phyloP scores from a whole-genome alignment of 75 land plant species.

The Selaginella moellendorffii region DNA sequence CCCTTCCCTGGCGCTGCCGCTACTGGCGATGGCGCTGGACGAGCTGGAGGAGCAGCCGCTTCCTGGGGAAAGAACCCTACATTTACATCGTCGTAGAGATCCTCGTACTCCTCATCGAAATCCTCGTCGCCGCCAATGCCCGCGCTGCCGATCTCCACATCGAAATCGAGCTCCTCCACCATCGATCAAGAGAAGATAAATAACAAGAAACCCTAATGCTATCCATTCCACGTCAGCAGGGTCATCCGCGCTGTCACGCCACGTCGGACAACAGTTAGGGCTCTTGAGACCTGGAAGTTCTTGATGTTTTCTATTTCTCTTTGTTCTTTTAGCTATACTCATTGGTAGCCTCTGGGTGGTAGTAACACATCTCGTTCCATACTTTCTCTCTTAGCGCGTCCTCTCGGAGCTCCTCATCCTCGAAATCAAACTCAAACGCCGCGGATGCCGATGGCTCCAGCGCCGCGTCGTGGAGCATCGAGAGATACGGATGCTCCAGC shows the following conservation, averaged over 20 bases:
- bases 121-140: conserved; percentile 37
- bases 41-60: conserved; percentile 8
- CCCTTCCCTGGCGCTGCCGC: conserved; percentile 12
- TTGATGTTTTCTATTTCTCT: too few relatives aligned
- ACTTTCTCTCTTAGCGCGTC: neutral
- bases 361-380: conserved; percentile 6
- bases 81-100: conserved; percentile 79
- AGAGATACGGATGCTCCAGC: conserved; percentile 3
- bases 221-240: neutral
- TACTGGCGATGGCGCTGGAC: conserved; percentile 8
- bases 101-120: conserved; percentile 57
- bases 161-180: neutral
- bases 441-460: neutral
- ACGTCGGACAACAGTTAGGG: too few relatives aligned
- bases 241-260: too few relatives aligned
- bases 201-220: neutral
- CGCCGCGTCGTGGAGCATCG: neutral
- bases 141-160: neutral
- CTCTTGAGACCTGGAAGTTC: too few relatives aligned
- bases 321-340: too few relatives aligned
- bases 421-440: conserved; percentile 5
- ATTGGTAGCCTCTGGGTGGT: neutral
- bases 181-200: too few relatives aligned
- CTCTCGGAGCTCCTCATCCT: conserved; percentile 6
- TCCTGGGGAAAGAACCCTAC: conserved; percentile 27